Evolutionary conservation across 2,329 filamentous ascomycete genomes (phyloP), one percentile per base, ranked within the genome.

Genomic region (Arthroderma sp.): DNA sequence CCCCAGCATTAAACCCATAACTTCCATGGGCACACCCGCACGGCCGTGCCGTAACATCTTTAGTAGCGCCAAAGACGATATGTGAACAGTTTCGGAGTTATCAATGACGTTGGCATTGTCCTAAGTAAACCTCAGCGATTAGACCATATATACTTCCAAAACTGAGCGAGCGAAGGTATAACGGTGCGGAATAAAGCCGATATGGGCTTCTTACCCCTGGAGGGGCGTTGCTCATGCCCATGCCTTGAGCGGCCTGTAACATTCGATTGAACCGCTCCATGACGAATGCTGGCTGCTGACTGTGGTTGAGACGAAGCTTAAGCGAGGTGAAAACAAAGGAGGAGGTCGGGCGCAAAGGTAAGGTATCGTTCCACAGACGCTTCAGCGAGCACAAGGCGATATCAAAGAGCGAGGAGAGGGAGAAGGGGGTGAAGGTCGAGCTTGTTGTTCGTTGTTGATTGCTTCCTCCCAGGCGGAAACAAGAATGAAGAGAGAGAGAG

Each of bases 31-130:
- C 63, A 98, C 93, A 77, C 93, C 93, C 41, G 93, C 93, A 64
- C 93, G 87, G 63, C 93, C 93, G 75, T 98, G 93, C 71, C 93
- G 86, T 73, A 98, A 81, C 93, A 98, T 98, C 81, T 98, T 98
- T 66, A 98, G 80, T 56, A 98, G 81, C 55, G 93, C 93, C 61
- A 98, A 83, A 53, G 93, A 98, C 55, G 93, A 98, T 67, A 98
- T 98, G 77, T 98, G 95, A 65, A 98, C 93, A 35, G 93, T 98
- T 78, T 98, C 93, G 67, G 91, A 95, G 77, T 98, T 98, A 73
- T 98, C 93, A 73, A 98, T 94, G 60, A 98, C 82, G 70, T 86
- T 91, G 39, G 83, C 81, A 65, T 91, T 93, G 67, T 97, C 91
- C 88, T 95, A 64, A 44, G 57, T 19, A 51, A 15, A 25, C 44